Conservation (phyloP, 139 green algal genomes). For the Chlorella sp. region DNA sequence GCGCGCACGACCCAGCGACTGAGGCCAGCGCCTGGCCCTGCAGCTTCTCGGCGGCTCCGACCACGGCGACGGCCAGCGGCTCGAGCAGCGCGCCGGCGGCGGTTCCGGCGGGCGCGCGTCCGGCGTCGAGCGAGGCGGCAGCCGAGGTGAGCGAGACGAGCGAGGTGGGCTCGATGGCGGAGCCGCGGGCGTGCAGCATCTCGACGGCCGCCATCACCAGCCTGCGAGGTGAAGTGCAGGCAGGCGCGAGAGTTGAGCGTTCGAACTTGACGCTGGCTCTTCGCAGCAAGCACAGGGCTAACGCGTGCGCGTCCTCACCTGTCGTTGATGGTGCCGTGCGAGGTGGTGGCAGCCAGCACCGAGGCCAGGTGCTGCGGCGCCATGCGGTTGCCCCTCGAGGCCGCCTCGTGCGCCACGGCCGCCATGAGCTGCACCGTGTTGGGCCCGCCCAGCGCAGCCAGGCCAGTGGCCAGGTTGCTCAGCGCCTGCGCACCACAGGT, state of each 20-base stretch:
- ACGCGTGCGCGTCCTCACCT: background rate
- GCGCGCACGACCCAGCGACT: background rate
- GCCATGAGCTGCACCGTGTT: background rate
- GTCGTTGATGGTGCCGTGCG: background rate
- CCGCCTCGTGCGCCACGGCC: background rate
- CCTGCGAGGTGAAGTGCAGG: background rate
- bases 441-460: background rate
- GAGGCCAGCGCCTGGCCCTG: background rate
- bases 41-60: background rate
- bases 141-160: background rate
- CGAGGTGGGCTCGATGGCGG: background rate
- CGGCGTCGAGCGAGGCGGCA: background rate
- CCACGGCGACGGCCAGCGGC: background rate
- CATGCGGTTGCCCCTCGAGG: background rate
- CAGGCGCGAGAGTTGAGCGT: background rate
- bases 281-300: background rate
- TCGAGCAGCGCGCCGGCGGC: background rate
- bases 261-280: background rate
- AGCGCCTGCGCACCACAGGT: background rate
- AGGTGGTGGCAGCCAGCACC: background rate
- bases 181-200: background rate
- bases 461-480: background rate
- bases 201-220: background rate
- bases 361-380: background rate
- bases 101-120: no score